phyloP scores from a whole-genome alignment of 2,329 filamentous ascomycete genomes.

The Colletotrichum sansevieriae region DNA sequence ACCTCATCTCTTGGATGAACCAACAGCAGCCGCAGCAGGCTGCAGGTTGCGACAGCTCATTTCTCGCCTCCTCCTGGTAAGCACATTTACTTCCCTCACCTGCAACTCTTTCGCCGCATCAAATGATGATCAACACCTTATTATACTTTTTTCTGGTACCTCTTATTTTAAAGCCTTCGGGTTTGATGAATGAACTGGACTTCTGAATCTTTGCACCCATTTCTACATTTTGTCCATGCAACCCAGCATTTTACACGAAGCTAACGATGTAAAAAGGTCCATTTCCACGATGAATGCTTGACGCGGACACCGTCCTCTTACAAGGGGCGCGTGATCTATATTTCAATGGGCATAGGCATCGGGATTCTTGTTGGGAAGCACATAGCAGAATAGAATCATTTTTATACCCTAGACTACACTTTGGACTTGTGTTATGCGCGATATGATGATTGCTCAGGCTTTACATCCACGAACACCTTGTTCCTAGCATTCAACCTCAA shows the following conservation, averaged over 20 bases:
- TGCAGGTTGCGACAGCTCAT: background rate
- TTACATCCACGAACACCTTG: no score
- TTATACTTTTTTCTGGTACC: conserved; percentile 90
- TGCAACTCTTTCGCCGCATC: conserved; percentile 43
- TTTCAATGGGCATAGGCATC: no score
- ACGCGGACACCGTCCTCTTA: background rate
- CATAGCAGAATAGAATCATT: conserved; percentile 5
- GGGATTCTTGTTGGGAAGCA: background rate
- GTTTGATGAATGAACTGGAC: conserved; percentile 87
- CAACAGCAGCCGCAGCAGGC: conserved; percentile 7
- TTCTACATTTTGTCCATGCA: background rate
- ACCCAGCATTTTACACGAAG: background rate
- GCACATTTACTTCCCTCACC: conserved; percentile 42
- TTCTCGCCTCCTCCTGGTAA: conserved; percentile 49
- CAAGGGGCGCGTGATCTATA: background rate
- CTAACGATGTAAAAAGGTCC: conserved; percentile 21
- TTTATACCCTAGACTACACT: no score
- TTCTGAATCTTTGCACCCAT: conserved; percentile 71
- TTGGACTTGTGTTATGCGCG: no score
- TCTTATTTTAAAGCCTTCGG: conserved; percentile 87
- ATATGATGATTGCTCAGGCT: no score
- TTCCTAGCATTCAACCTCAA: no score
- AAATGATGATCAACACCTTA: conserved; percentile 79
- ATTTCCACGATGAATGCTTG: background rate
- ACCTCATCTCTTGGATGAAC: conserved; percentile 17